These are phyloP conservation scores for Colletotrichum scovillei DNA, from an alignment of 2,329 filamentous ascomycete genomes.

Conservation along the genomic window DNA sequence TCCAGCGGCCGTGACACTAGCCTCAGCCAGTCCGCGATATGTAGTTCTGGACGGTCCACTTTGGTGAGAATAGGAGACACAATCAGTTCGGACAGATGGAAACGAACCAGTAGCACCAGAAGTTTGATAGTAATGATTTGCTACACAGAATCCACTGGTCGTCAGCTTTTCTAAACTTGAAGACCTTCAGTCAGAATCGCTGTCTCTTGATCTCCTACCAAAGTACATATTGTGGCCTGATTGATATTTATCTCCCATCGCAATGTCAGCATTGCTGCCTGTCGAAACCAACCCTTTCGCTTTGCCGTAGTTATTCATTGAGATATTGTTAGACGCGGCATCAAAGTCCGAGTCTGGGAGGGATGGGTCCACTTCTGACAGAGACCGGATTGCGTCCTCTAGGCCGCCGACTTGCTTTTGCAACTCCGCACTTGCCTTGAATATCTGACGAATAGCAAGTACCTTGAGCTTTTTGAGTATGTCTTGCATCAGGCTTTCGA, in stretches of 20 bases:
- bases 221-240: constrained; percentile 7
- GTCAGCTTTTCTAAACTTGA: background rate
- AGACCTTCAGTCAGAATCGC: background rate
- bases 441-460: constrained; percentile 9
- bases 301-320: background rate
- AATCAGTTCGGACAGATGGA: background rate
- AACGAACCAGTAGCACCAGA: background rate
- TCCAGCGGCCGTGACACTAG: background rate
- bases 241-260: constrained; percentile 3
- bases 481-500: constrained; percentile 14
- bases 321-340: background rate
- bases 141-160: background rate
- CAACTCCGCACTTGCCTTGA: constrained; percentile 5
- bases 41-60: background rate
- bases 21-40: constrained; percentile 1
- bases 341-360: constrained; percentile 19
- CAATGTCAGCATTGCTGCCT: background rate
- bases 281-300: background rate
- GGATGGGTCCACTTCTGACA: constrained; percentile 21
- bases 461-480: constrained; percentile 12
- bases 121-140: background rate
- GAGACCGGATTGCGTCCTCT: background rate
- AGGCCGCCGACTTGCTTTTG: constrained; percentile 5
- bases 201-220: constrained; percentile 2
- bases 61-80: background rate